Evolutionary conservation across 2,329 filamentous ascomycete species (phyloP).

Genomic region (Arthrobotrys pseudoclavata): DNA sequence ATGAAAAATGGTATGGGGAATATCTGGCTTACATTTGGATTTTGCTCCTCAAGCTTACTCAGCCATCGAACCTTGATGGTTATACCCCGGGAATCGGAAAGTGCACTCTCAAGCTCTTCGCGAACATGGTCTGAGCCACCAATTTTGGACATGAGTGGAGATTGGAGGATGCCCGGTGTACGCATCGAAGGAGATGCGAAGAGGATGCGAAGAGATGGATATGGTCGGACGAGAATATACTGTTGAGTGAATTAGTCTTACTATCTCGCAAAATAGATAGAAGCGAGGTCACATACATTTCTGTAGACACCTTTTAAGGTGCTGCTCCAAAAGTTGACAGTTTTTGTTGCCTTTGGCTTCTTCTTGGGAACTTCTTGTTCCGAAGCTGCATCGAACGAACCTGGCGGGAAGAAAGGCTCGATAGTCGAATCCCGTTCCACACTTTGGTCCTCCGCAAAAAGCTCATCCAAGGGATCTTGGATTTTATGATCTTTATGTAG

Average conservation of each 20-base stretch:
- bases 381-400: conserved; percentile 56
- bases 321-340: conserved; percentile 57
- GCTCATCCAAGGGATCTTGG: conserved; percentile 9
- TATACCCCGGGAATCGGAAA: conserved; percentile 77
- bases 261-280: not conserved
- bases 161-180: conserved; percentile 77
- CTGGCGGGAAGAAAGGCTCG: conserved; percentile 34
- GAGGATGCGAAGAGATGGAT: conserved; percentile 76
- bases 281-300: conserved; percentile 68
- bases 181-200: conserved; percentile 78
- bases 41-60: conserved; percentile 67
- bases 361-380: conserved; percentile 46
- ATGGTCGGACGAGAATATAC: conserved; percentile 76
- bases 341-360: conserved; percentile 27
- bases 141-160: conserved; percentile 71
- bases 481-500: conserved; percentile 69
- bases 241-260: conserved; percentile 63
- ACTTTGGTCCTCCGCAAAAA: not conserved
- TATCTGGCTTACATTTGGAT: conserved; percentile 38
- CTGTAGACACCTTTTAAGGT: conserved; percentile 71
- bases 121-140: conserved; percentile 70
- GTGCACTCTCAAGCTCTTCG: conserved; percentile 71
- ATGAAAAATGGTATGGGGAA: not conserved
- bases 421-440: not conserved
- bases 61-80: conserved; percentile 83